Evolutionary conservation across 2,329 filamentous ascomycete species (phyloP).

Genomic region (Apiospora koreana): DNA sequence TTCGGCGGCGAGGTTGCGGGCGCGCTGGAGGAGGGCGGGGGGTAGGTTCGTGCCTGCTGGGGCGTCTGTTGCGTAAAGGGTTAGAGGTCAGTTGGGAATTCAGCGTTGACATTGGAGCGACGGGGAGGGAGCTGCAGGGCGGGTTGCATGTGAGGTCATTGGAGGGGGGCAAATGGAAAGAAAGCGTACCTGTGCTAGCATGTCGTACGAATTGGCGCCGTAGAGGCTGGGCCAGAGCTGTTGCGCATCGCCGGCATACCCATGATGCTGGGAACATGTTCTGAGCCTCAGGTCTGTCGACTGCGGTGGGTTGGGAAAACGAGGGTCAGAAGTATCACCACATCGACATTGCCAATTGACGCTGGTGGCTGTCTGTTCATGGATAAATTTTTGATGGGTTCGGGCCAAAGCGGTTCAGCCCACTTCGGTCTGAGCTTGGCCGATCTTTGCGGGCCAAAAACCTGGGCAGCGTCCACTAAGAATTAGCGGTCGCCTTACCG

Average conservation of each 20-base stretch:
- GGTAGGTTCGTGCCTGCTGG: conserved; percentile 42
- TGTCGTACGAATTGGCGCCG: conserved; percentile 35
- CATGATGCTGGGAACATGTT: conserved; percentile 45
- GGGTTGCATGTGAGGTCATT: conserved; percentile 36
- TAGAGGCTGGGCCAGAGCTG: conserved; percentile 33
- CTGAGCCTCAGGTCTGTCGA: background rate
- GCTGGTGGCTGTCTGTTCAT: background rate
- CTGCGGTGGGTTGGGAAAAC: background rate
- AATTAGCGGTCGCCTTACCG: background rate
- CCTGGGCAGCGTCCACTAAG: background rate
- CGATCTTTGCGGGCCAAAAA: background rate
- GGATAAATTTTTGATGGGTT: background rate
- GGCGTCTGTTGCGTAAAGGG: conserved; percentile 24
- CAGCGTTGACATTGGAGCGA: background rate
- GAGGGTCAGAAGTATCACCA: background rate
- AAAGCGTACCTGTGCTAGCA: conserved; percentile 29
- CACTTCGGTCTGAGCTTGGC: background rate
- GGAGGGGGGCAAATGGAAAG: conserved; percentile 38
- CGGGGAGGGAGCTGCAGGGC: conserved; percentile 12
- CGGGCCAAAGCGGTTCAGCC: background rate
- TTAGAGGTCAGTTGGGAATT: background rate
- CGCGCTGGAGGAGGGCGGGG: conserved; percentile 59
- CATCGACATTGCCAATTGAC: background rate
- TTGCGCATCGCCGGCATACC: conserved; percentile 54
- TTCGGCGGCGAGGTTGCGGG: conserved; percentile 57